Evolutionary conservation across 129 eudicot species (phyloP).

Genomic region (Tagetes erecta): DNA sequence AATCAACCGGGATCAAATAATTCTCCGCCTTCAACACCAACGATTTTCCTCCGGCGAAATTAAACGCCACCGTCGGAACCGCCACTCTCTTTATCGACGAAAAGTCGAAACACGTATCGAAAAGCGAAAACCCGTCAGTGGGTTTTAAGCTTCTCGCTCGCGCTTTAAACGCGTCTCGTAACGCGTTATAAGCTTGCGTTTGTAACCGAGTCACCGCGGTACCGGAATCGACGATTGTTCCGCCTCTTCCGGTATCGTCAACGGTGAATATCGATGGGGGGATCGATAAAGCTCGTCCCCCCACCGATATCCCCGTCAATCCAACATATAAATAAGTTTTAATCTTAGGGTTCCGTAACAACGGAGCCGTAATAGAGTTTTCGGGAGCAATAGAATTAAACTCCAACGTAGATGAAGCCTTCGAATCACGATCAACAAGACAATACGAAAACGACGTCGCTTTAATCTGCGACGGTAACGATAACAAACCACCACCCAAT

Average conservation of each 20-base stretch:
- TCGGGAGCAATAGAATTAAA: slow-evolving; percentile 53
- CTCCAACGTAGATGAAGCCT: slow-evolving; percentile 57
- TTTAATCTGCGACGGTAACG: slow-evolving; percentile 62
- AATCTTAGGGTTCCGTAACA: slow-evolving; percentile 41
- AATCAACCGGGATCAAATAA: slow-evolving; percentile 75
- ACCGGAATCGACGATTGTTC: slow-evolving; percentile 81
- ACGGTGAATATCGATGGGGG: slow-evolving; percentile 47
- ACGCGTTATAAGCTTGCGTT: slow-evolving; percentile 47
- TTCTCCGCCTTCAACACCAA: slow-evolving; percentile 45
- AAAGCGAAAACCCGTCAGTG: slow-evolving; percentile 47
- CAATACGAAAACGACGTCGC: slow-evolving; percentile 83
- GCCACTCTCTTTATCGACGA: slow-evolving; percentile 37
- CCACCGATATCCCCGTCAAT: slow-evolving; percentile 62
- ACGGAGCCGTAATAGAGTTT: slow-evolving; percentile 54
- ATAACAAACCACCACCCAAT: slow-evolving; percentile 58
- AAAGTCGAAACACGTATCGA: slow-evolving; percentile 76
- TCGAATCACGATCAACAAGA: slow-evolving; percentile 66
- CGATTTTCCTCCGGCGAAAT: slow-evolving; percentile 60
- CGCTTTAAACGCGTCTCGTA: slow-evolving; percentile 58
- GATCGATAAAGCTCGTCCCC: slow-evolving; percentile 47
- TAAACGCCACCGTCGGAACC: slow-evolving; percentile 74
- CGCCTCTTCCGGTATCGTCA: slow-evolving; percentile 57
- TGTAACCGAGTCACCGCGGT: slow-evolving; percentile 82
- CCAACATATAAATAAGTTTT: slow-evolving; percentile 57
- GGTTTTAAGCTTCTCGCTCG: slow-evolving; percentile 35